Evolutionary conservation across 352 stramenopile genomes (phyloP).

Genomic region (Globisporangium polare): DNA sequence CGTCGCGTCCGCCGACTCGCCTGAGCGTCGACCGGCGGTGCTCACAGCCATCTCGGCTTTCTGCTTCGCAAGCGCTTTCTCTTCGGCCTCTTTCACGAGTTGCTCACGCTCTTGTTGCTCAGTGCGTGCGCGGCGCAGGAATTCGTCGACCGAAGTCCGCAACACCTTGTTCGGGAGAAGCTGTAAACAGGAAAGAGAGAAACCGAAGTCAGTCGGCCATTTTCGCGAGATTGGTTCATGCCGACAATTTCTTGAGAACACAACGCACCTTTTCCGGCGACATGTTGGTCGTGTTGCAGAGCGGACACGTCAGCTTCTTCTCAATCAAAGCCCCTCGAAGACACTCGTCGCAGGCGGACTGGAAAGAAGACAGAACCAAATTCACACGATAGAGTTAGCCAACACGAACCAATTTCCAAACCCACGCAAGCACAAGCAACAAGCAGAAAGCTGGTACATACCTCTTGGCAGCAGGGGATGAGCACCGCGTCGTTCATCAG

Average conservation of each 20-base stretch:
- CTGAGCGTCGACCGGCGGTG: conserved; percentile 40
- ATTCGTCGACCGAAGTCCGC: conserved; percentile 82
- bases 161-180: conserved; percentile 81
- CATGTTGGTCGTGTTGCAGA: conserved; percentile 80
- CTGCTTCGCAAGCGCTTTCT: conserved; percentile 77
- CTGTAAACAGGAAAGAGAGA: conserved; percentile 5
- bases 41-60: conserved; percentile 59
- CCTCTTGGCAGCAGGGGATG: conserved; percentile 87
- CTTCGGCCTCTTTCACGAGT: conserved; percentile 79
- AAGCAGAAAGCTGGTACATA: conserved; percentile 29
- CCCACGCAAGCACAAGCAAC: background rate
- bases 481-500: conserved; percentile 86
- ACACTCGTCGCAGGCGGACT: conserved; percentile 85
- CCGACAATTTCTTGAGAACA: background rate
- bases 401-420: background rate
- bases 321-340: conserved; percentile 74
- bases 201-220: background rate
- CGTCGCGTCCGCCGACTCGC: conserved; percentile 76
- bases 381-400: conserved; percentile 9
- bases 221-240: background rate
- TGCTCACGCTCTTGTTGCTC: conserved; percentile 85
- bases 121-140: conserved; percentile 64
- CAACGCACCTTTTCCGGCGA: conserved; percentile 66
- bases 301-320: conserved; percentile 73
- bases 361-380: conserved; percentile 10